Base-by-base conservation (phyloP, 2,329 filamentous ascomycete genomes). In the Aspergillus clavatus region DNA sequence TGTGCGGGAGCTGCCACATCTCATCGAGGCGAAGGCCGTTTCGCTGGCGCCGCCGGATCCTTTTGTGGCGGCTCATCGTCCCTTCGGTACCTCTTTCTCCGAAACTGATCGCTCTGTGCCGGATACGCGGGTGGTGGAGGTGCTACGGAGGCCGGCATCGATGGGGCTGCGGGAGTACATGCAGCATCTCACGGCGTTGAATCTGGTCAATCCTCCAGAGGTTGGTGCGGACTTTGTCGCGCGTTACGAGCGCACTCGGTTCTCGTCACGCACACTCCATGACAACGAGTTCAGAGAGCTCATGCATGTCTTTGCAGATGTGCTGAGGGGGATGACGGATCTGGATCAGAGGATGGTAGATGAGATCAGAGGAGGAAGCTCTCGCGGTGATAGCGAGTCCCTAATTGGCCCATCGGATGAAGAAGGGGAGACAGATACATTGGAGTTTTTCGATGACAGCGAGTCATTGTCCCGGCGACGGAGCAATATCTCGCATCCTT, bases 11-110 rank as follows among this genome's bases (percentile, higher is more conserved):
- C 75, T 98, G 19, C 88, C 90, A 1, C 85, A 94, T 61, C 76
- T 97, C 22, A 87, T 97, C 51, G 91, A 97, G 71, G 91, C 88
- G 7, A 91, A 91, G 65, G 91, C 89, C 1, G 81, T 96, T n/a
- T 89, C 87, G 0, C 78, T 95, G 28, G 88, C 86, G 0, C 88
- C 84, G 23, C 72, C 75, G 0, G 75, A 78, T 52, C 73, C 76
- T 3, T 65, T 69, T 3, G 57, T 51, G 19, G 28, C 61, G 7
- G 52, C 56, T n/a, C 35, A 74, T 70, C 52, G 71, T 65, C 27
- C 66, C 59, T 64, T 62, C 50, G 55, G 50, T 16, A 47, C 45
- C 27, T 27, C 57, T 60, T 14, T 66, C 67, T 3, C 50, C 10
- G 45, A 71, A 69, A 12, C 60, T 48, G 51, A 65, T 40, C 43